A percentile compares a stretch with the other conserved stretches of the same genome.
These are phyloP conservation scores for Suhomyces anneliseae DNA, from an alignment of 1,139 yeast genomes.

Conservation along the genomic window DNA sequence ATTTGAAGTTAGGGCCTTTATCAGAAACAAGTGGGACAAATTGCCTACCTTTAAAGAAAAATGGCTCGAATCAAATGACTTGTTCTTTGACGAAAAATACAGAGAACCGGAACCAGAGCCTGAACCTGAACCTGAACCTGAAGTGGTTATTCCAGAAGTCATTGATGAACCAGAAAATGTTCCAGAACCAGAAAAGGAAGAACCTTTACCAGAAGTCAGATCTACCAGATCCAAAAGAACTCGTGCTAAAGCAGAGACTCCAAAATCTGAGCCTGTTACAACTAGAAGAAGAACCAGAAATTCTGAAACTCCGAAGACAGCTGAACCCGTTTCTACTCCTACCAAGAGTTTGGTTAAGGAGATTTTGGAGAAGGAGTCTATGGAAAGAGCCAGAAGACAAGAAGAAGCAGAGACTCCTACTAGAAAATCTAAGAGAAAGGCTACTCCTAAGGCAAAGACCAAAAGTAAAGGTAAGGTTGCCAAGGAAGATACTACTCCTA, in stretches of 20 bases:
- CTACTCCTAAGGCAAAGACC: background rate
- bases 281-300: conserved; percentile 6
- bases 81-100: conserved; percentile 5
- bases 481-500: conserved; percentile 2
- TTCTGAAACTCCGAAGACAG: background rate
- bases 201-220: background rate
- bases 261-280: background rate
- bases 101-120: background rate
- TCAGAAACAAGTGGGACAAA: conserved; percentile 16
- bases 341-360: conserved; percentile 5
- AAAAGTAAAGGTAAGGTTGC: conserved; percentile 7
- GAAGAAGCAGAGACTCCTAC: conserved; percentile 3
- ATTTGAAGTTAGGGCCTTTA: conserved; percentile 18
- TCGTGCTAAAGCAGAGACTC: background rate
- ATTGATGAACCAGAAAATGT: background rate
- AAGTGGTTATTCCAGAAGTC: background rate
- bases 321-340: conserved; percentile 1
- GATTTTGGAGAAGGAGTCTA: conserved; percentile 5
- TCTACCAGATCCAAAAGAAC: background rate
- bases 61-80: conserved; percentile 12
- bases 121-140: background rate
- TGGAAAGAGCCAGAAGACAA: background rate
- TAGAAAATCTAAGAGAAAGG: background rate
- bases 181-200: background rate
- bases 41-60: conserved; percentile 15